Percentiles rank a stretch among this genome's conserved stretches.
These are phyloP conservation scores for Saturnispora dispora DNA, from an alignment of 805 yeast species.

Conservation along the genomic window DNA sequence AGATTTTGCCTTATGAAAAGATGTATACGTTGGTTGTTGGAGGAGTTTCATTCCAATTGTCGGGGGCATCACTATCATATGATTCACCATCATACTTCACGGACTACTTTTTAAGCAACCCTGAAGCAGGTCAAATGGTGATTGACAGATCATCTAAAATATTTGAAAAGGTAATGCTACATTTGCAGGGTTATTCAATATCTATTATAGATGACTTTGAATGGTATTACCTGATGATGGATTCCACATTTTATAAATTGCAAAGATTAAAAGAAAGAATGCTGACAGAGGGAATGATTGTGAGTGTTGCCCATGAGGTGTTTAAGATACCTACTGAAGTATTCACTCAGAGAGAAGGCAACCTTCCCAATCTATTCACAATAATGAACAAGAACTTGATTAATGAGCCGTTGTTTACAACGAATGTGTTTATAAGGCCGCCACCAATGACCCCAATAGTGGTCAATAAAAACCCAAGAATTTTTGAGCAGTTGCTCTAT, in stretches of 20 bases:
- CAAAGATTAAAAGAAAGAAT: conserved; percentile 44
- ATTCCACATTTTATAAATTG: conserved; percentile 63
- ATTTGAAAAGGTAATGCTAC: conserved; percentile 57
- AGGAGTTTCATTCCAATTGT: conserved; percentile 45
- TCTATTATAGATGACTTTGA: conserved; percentile 50
- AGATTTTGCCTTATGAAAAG: conserved; percentile 55
- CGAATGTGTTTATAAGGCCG: conserved; percentile 51
- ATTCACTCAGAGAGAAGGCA: conserved; percentile 47
- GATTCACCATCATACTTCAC: conserved; percentile 90
- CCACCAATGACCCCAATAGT: conserved; percentile 62
- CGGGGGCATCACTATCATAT: conserved; percentile 78
- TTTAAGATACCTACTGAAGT: conserved; percentile 53
- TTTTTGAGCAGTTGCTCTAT: conserved; percentile 48
- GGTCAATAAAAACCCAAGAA: conserved; percentile 40
- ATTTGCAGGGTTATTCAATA: conserved; percentile 74
- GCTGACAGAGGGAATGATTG: conserved; percentile 45
- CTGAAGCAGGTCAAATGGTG: conserved; percentile 33
- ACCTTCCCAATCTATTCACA: conserved; percentile 69
- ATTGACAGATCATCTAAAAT: conserved; percentile 69
- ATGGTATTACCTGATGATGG: conserved; percentile 54
- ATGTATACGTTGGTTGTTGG: conserved; percentile 70
- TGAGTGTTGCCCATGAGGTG: conserved; percentile 47
- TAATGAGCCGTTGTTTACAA: conserved; percentile 34
- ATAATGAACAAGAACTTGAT: conserved; percentile 47
- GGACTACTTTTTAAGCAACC: conserved; percentile 41